Evolutionary conservation across 306 rosid species (phyloP).

Genomic region (Astragalus membranaceus): DNA sequence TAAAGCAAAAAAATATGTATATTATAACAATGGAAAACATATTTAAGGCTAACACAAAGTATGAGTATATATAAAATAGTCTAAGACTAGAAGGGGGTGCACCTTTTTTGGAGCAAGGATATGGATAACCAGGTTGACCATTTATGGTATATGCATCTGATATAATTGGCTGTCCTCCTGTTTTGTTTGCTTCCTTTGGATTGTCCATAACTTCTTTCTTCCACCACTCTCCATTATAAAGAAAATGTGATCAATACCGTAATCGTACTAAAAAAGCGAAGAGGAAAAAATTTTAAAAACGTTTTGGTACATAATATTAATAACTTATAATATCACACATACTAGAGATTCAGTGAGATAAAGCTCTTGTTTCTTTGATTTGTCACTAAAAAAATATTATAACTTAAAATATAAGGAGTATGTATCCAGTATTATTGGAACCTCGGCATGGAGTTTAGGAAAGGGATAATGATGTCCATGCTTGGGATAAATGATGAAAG

Average conservation of each 20-base stretch:
- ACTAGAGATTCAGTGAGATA: too few relatives aligned
- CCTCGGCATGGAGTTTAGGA: constrained; percentile 39
- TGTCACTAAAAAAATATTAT: too few relatives aligned
- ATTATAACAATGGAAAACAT: too few relatives aligned
- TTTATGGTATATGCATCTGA: constrained; percentile 68
- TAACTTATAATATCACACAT: too few relatives aligned
- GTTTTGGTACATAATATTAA: too few relatives aligned
- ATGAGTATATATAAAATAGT: too few relatives aligned
- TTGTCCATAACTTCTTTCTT: constrained; percentile 12
- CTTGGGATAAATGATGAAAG: constrained; percentile 44
- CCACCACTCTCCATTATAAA: constrained; percentile 33
- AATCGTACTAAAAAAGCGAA: neutral
- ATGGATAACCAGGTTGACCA: constrained; percentile 62
- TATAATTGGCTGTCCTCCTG: constrained; percentile 32
- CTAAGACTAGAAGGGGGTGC: neutral
- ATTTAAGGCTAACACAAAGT: too few relatives aligned
- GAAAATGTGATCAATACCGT: neutral
- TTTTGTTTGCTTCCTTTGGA: neutral
- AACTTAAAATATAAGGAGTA: too few relatives aligned
- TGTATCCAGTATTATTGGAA: constrained; percentile 53
- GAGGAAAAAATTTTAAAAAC: neutral
- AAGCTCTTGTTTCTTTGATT: too few relatives aligned
- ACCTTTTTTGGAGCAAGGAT: constrained; percentile 56
- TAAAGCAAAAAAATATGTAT: too few relatives aligned
- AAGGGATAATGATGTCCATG: constrained; percentile 41